Conservation (phyloP, 768 basidiomycete genomes). For the Pleurotus eryngii region DNA sequence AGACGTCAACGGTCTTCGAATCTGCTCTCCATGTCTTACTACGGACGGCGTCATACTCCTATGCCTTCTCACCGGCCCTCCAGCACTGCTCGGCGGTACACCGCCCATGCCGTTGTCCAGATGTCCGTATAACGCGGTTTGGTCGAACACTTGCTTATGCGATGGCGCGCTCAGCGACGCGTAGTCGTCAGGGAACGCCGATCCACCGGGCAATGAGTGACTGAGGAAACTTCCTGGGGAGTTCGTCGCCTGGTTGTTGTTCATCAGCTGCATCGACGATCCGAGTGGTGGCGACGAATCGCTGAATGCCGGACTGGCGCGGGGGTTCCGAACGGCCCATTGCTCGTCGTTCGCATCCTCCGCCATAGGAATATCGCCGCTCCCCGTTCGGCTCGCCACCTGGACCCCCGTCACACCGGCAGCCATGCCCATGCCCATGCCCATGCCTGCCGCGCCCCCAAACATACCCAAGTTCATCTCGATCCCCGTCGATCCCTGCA, state of each 20-base stretch:
- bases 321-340: slow-evolving; percentile 37
- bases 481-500: slow-evolving; percentile 19
- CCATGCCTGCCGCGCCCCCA: slow-evolving; percentile 20
- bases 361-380: slow-evolving; percentile 6
- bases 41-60: slow-evolving; percentile 76
- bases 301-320: slow-evolving; percentile 38
- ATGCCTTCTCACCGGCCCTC: slow-evolving; percentile 67
- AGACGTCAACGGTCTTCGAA: slow-evolving; percentile 45
- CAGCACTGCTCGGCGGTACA: slow-evolving; percentile 21
- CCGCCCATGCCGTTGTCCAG: slow-evolving; percentile 28
- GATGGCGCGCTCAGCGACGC: slow-evolving; percentile 65
- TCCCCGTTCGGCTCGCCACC: slow-evolving; percentile 9
- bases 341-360: slow-evolving; percentile 19
- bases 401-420: slow-evolving; percentile 9
- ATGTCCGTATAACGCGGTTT: slow-evolving; percentile 45
- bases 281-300: slow-evolving; percentile 36
- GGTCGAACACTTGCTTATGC: slow-evolving; percentile 66
- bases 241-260: slow-evolving; percentile 20
- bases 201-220: slow-evolving; percentile 2
- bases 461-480: slow-evolving; percentile 23
- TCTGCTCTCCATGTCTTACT: slow-evolving; percentile 47
- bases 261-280: slow-evolving; percentile 19
- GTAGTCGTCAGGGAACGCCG: slow-evolving; percentile 22
- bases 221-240: slow-evolving; percentile 24
- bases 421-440: slow-evolving; percentile 24